phyloP scores from a whole-genome alignment of 2,329 filamentous ascomycete species.

The Coniochaeta pulveracea region DNA sequence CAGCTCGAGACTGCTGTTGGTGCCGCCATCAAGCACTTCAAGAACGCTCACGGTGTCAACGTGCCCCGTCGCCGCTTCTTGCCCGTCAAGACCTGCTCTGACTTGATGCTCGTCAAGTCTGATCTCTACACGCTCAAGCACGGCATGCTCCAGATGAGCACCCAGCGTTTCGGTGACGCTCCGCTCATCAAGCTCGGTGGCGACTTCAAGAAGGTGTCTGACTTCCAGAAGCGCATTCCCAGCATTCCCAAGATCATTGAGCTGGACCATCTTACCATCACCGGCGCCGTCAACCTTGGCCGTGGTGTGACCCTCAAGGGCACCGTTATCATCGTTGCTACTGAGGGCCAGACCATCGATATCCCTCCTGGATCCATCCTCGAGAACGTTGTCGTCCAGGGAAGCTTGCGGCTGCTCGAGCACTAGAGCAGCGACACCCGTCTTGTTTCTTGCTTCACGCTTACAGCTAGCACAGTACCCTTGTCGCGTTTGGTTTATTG shows the following conservation, averaged over 20 bases:
- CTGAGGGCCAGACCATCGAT: conserved; percentile 95
- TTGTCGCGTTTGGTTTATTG: too few species aligned
- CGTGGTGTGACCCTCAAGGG: conserved; percentile 94
- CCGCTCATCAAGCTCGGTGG: conserved; percentile 97
- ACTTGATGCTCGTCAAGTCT: conserved; percentile 99
- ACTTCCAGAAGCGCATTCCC: conserved; percentile 80
- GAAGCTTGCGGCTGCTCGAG: conserved; percentile 69
- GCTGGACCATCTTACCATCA: conserved; percentile 93
- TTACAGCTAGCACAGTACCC: too few species aligned
- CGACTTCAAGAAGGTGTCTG: conserved; percentile 99
- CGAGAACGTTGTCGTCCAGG: conserved; percentile 98
- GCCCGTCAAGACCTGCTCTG: conserved; percentile 99
- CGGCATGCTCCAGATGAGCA: conserved; percentile 94
- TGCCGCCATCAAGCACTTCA: conserved; percentile 97
- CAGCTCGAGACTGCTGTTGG: conserved; percentile 98
- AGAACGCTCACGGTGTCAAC: conserved; percentile 97
- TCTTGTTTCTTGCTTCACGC: background rate
- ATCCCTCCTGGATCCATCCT: conserved; percentile 92
- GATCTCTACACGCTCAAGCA: conserved; percentile 98
- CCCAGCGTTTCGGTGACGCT: conserved; percentile 89
- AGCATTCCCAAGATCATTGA: conserved; percentile 87
- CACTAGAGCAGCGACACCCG: conserved; percentile 35
- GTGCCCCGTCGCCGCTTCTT: conserved; percentile 95
- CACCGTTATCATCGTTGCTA: conserved; percentile 97
- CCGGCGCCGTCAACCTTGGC: conserved; percentile 91